Percentiles rank a stretch among this genome's conserved stretches.
These are phyloP conservation scores for Carex littledalei DNA, from an alignment of 176 grass and related monocot species.

Conservation along the genomic window DNA sequence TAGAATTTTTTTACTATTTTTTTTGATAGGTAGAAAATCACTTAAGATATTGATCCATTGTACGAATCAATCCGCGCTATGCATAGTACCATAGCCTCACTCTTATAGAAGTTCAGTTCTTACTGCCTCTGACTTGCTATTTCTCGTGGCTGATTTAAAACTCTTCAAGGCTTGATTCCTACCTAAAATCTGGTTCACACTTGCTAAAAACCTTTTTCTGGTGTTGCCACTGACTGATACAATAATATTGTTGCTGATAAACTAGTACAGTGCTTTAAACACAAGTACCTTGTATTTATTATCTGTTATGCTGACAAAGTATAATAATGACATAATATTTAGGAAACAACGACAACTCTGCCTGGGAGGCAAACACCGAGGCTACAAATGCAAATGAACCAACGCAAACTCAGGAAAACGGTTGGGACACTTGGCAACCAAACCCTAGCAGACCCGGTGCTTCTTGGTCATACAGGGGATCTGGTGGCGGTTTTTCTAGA, in stretches of 20 bases:
- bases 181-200: too few relatives aligned
- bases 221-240: background rate
- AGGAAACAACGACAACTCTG: background rate
- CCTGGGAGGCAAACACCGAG: background rate
- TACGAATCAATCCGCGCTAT: too few relatives aligned
- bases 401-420: constrained; percentile 16
- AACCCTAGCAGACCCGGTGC: background rate
- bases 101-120: background rate
- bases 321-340: background rate
- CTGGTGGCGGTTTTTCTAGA: background rate
- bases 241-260: background rate
- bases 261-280: background rate
- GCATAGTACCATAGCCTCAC: background rate
- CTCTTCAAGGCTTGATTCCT: background rate
- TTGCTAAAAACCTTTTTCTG: background rate
- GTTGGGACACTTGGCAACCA: constrained; percentile 15
- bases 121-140: background rate
- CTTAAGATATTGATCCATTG: too few relatives aligned
- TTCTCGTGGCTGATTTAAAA: background rate
- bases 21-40: too few relatives aligned
- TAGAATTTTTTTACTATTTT: too few relatives aligned
- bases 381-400: background rate
- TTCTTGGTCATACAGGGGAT: background rate
- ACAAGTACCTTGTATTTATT: background rate
- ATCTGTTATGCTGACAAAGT: background rate